Conservation (phyloP, 257 asterid genomes). For the Avicennia marina region DNA sequence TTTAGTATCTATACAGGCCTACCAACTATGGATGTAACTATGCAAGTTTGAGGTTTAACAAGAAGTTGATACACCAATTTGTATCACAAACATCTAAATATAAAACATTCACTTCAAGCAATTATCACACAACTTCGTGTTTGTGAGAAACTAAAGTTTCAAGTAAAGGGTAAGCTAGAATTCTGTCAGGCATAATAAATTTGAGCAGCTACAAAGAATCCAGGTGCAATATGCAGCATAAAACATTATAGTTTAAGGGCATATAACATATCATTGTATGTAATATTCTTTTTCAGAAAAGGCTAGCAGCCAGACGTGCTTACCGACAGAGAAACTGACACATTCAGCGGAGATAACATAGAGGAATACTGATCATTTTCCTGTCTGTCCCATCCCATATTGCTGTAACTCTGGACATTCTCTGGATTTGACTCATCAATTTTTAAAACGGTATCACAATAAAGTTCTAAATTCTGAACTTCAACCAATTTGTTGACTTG, state of each 20-base stretch:
- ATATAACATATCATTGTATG: constrained; percentile 3
- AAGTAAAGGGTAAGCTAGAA: background rate
- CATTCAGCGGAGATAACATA: constrained; percentile 65
- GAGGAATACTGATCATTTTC: constrained; percentile 34
- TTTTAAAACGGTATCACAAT: constrained; percentile 45
- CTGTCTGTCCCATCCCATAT: constrained; percentile 24
- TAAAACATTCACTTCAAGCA: background rate
- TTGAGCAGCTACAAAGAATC: too few relatives aligned
- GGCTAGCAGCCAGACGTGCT: constrained; percentile 21
- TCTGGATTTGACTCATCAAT: constrained; percentile 33
- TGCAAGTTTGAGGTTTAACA: background rate
- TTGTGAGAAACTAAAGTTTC: background rate
- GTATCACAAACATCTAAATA: constrained; percentile 3
- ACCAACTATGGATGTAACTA: background rate
- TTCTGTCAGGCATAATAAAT: constrained; percentile 4
- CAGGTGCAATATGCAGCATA: too few relatives aligned
- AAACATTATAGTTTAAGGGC: background rate
- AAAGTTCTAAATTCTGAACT: constrained; percentile 72
- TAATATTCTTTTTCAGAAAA: background rate
- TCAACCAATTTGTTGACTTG: constrained; percentile 83
- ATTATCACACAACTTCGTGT: constrained; percentile 4
- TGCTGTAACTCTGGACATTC: constrained; percentile 25
- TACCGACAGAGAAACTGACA: constrained; percentile 67
- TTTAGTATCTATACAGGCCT: background rate
- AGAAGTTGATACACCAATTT: background rate